A percentile compares a stretch with the other conserved stretches of the same genome.
These are phyloP conservation scores for Thymus quinquecostatus DNA, from an alignment of 257 asterid species.

Conservation along the genomic window DNA sequence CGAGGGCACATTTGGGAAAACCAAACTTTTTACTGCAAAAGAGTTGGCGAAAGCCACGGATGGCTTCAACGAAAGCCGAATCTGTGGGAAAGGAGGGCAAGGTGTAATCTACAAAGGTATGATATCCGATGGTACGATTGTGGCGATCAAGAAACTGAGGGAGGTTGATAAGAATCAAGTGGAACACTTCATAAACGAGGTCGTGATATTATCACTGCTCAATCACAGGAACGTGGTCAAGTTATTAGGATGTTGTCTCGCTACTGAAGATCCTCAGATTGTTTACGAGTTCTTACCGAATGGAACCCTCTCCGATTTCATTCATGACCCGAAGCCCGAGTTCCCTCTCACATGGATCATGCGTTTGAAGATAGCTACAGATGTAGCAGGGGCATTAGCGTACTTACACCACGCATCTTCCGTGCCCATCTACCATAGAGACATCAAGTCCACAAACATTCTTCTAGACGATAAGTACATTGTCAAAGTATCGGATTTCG, in stretches of 20 bases:
- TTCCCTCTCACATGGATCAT: not conserved
- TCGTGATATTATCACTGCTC: not conserved
- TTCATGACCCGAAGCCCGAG: not conserved
- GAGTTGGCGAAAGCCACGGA: slow-evolving; percentile 2
- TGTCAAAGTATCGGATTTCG: not conserved
- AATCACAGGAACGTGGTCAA: not conserved
- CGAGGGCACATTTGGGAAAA: not conserved
- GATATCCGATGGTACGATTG: not conserved
- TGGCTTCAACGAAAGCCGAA: not conserved
- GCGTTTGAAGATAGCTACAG: not conserved
- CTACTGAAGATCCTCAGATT: not conserved
- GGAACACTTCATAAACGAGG: not conserved
- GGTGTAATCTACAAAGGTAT: not conserved
- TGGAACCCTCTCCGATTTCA: not conserved
- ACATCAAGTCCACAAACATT: not conserved
- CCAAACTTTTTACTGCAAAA: not conserved
- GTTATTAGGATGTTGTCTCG: not conserved
- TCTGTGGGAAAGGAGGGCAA: not conserved
- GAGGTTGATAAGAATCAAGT: not conserved
- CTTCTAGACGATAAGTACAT: not conserved
- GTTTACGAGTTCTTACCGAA: not conserved
- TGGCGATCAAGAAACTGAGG: not conserved
- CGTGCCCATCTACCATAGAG: not conserved
- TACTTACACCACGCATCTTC: not conserved
- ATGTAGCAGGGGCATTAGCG: not conserved